Percentiles rank a stretch among this genome's conserved stretches.
These are phyloP conservation scores for Beauveria brongniartii DNA, from an alignment of 2,329 filamentous ascomycete genomes.

Conservation along the genomic window DNA sequence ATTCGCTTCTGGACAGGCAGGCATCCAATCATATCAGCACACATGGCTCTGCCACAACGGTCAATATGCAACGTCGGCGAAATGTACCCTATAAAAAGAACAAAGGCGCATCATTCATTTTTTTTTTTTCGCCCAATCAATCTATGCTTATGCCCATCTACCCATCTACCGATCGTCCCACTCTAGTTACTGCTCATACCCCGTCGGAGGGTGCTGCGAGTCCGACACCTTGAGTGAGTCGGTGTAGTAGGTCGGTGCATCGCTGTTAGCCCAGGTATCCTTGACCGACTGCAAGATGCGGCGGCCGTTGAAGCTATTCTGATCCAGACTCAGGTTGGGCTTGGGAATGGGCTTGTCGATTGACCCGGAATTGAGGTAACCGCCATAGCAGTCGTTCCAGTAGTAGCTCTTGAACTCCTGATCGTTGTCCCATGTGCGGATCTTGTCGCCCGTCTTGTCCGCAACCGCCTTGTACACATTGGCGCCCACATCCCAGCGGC, in stretches of 20 bases:
- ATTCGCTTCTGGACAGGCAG: not conserved
- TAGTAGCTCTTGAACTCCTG: slow-evolving; percentile 32
- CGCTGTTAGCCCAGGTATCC: slow-evolving; percentile 28
- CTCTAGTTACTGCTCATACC: slow-evolving; percentile 21
- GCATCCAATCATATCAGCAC: not conserved
- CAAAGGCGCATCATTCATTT: not conserved
- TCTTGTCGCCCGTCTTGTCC: slow-evolving; percentile 47
- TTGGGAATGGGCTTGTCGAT: slow-evolving; percentile 28
- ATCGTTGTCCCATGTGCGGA: slow-evolving; percentile 29
- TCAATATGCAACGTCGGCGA: not conserved
- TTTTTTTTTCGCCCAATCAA: not conserved
- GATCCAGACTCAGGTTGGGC: slow-evolving; percentile 30
- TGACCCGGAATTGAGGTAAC: slow-evolving; percentile 32
- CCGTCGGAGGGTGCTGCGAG: slow-evolving; percentile 33
- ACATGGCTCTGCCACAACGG: not conserved
- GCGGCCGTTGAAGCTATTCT: slow-evolving; percentile 22
- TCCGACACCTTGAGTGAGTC: slow-evolving; percentile 32
- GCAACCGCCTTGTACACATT: slow-evolving; percentile 58
- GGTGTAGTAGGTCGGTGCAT: slow-evolving; percentile 34
- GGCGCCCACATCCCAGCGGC: slow-evolving; percentile 63
- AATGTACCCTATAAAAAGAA: not conserved
- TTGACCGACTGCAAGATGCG: slow-evolving; percentile 30
- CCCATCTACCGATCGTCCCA: no score
- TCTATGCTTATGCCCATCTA: no score
- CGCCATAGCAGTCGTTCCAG: slow-evolving; percentile 48